Base-by-base conservation (phyloP, 1,139 yeast genomes). In the Hansenula sp. region DNA sequence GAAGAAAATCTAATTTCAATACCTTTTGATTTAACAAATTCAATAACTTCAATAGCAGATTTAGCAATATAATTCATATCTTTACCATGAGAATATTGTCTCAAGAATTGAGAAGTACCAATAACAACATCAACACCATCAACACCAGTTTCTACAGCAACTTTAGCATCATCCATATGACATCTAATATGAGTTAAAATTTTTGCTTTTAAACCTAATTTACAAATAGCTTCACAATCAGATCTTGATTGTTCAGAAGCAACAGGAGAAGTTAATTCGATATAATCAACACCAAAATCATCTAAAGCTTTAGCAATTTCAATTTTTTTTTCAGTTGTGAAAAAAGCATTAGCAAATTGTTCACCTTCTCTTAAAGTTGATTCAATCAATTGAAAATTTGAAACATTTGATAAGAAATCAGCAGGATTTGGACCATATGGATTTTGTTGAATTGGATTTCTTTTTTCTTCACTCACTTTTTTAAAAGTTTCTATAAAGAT, bases 111-210 rank as follows among this genome's bases (percentile, higher is more conserved):
- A 17, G 97, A 90, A 24, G 98, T 92, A 52, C 97, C 98, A 67
- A 92, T 92, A 41, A 92, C 97, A 39, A 92, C 97, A 69, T 92
- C 97, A 45, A 92, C 97, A 68, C 98, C 98, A 62, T 92, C 97
- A 45, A 92, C 97, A 63, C 98, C 97, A 35, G 97, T 92, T 61
- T 88, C 90, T 27, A 92, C 98, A 4, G 98, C 98, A 44, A 92
- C 86, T 61, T 84, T 77, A 48, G 97, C 98, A 59, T 92, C 98
- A 64, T 92, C 97, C 97, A 92, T 90, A 66, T 90, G 97, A 68
- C 98, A 92, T 69, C 97, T 81, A 56, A 90, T 90, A 64, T 90
- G 97, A 24, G 82, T 77, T 57, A 90, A 77, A 50, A 90, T 88
- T 73, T 92, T 92, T 51, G 97, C 94, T 71, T 86, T 89, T 63